Evolutionary conservation across 805 yeast genomes (phyloP), one percentile per base, ranked within the genome.

Genomic region (Kuraishia floccosa): DNA sequence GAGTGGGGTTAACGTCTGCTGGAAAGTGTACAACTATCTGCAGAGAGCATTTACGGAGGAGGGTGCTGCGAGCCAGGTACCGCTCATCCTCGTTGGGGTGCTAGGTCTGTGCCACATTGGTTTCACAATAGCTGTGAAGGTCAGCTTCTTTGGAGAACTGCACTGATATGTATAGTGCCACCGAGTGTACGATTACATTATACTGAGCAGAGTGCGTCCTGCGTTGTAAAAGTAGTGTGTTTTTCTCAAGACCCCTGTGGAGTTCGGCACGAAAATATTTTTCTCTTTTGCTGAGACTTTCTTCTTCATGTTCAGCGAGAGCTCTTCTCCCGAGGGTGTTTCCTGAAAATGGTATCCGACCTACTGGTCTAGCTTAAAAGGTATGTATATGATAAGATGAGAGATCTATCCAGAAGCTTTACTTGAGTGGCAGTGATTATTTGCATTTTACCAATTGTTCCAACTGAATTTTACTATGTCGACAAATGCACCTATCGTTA

Each of bases 111-210:
- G 61, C 13, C 89, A 81, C 52, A 25, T 64, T 6, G 68, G 65
- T 1, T 69, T 78, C 41, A 69, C 84, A 1, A 50, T 80, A 25
- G 68, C 75, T 6, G 81, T 81, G 30, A 77, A 79, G 52, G 59
- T 76, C 9, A 54, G 71, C 31, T 81, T 78, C 56, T 80, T 80
- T 32, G 35, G 33, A 11, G 27, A 22, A 15, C 24, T 19, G 9
- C 5, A 24, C 14, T 31, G 23, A 17, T 19, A 19, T n/a, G n/a
- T n/a, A n/a, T n/a, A n/a, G n/a, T n/a, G n/a, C n/a, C n/a, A n/a
- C n/a, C n/a, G n/a, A n/a, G n/a, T n/a, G n/a, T n/a, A n/a, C n/a
- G n/a, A n/a, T n/a, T n/a, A n/a, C n/a, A n/a, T n/a, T n/a, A n/a
- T n/a, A n/a, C n/a, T n/a, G n/a, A n/a, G n/a, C n/a, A n/a, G n/a